Conservation (phyloP, 371 early-diverging fungal genomes). For the Mortierella sp. region DNA sequence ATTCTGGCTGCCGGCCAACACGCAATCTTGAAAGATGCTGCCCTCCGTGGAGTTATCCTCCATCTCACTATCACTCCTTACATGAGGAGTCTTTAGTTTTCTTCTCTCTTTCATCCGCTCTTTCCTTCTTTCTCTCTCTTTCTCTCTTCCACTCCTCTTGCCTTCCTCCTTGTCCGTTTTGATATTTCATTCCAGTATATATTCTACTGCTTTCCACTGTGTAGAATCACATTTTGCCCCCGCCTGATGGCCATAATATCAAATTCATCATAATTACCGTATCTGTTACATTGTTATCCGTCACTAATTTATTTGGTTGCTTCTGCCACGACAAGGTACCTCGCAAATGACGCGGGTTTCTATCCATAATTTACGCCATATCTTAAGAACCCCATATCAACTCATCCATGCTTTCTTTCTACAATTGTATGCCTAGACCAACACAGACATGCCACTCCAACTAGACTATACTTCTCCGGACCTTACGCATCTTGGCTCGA, state of each 20-base stretch:
- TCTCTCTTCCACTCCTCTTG: background rate
- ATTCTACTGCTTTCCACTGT: background rate
- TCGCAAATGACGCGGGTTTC: too few relatives aligned
- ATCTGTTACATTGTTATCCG: too few relatives aligned
- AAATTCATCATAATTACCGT: too few relatives aligned
- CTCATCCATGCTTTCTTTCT: background rate
- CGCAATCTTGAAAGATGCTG: background rate
- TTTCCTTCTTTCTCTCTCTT: background rate
- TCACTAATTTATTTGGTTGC: too few relatives aligned
- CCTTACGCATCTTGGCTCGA: conserved; percentile 51
- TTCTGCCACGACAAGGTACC: too few relatives aligned
- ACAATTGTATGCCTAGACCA: background rate
- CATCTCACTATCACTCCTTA: conserved; percentile 3
- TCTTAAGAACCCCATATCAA: too few relatives aligned
- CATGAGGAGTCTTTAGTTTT: background rate
- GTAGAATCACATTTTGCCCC: too few relatives aligned
- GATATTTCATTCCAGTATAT: background rate
- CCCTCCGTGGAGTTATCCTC: background rate
- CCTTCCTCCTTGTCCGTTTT: background rate
- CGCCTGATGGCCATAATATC: too few relatives aligned
- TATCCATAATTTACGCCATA: too few relatives aligned
- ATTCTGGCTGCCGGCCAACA: background rate
- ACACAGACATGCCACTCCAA: conserved; percentile 33
- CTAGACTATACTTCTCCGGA: conserved; percentile 49
- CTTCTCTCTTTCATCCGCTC: background rate